Base-by-base conservation (phyloP, 768 basidiomycete genomes). In the Mrakia blollopis region DNA sequence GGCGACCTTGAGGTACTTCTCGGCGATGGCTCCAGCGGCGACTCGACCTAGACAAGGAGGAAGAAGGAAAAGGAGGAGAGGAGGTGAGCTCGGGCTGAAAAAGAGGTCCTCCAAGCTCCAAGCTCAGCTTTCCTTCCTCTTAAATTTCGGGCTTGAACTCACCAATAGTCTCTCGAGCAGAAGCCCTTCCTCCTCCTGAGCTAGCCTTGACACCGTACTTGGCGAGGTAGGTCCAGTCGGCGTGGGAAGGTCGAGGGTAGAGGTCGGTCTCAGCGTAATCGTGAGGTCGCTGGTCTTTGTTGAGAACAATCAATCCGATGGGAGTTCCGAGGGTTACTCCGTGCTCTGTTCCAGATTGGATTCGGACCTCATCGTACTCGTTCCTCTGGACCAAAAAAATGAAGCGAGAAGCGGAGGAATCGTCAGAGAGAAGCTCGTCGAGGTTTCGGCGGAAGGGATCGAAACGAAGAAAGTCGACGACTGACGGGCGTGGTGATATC, bases 231-330 rank as follows among this genome's bases (percentile, higher is more conserved):
- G 97, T 99, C 84, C 91, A 97, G 84, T 99, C 97, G 18, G 97
- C 97, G 81, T 99, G 97, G 79, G 92, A 93, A 39, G 97, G 97
- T 30, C 97, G 91, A 44, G 97, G 97, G 86, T 94, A 99, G 73
- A 94, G 86, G 83, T 99, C 97, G 0, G 97, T 98, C 86, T 98
- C 97, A 79, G 94, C 90, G 85, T 99, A 99, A 85, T 99, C 97
- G 81, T 98, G 92, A 28, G 97, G 97, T 39, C 97, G 88, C 82
- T 99, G 97, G 83, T 99, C 97, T 85, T 98, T 94, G 84, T 99
- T 99, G 81, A 89, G 92, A 54, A 99, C 94, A 71, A 98, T 87
- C n/a, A 99, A 89, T 2, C 90, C 95, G 81, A 99, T 98, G 30
- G 97, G 97, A 28, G 97, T 99, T 65, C 97, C 97, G 30, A 99